Base-by-base conservation (phyloP, 805 yeast genomes). In the Saturnispora gosingensis region DNA sequence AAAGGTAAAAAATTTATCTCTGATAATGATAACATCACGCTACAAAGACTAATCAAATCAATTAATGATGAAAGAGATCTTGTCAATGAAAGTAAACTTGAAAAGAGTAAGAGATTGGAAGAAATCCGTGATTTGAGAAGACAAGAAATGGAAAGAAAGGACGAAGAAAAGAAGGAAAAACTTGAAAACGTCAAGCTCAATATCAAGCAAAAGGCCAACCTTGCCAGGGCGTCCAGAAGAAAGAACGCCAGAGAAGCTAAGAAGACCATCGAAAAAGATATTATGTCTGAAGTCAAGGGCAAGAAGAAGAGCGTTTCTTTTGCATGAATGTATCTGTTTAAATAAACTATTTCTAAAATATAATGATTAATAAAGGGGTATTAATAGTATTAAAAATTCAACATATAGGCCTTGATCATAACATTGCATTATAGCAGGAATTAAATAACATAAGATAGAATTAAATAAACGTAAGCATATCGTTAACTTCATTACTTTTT, bases 91-190 rank as follows among this genome's bases (percentile, higher is more conserved):
- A 85, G 96, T 58, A 93, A 89, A 68, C 72, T 93, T 52, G 99
- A 91, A 64, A 88, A 87, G 63, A 83, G 96, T 0, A 80, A 87
- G 63, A 82, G 95, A 67, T 73, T 93, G 46, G 97, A 91, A 67
- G 95, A 87, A 59, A 79, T 91, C 53, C 77, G 99, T 62, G 96
- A 88, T 43, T 72, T 88, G 57, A 88, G 85, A 71, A 80, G 88
- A 61, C 76, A 83, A 68, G 98, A 93, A 66, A 79, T 91, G 58
- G 97, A 91, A 65, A 73, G 84, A 64, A 85, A 83, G 63, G 97
- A 91, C 60, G 76, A 77, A 50, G 80, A 71, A 34, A 88, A 88
- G 70, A 70, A 74, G 54, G 76, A 73, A 51, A 83, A 83, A 64
- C 67, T 89, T 43, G 95, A 88, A 56, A 79, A 73, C 52, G 90